Percentiles rank a stretch among this genome's conserved stretches.
These are phyloP conservation scores for Pythium monospermum DNA, from an alignment of 352 stramenopile species.

Conservation along the genomic window DNA sequence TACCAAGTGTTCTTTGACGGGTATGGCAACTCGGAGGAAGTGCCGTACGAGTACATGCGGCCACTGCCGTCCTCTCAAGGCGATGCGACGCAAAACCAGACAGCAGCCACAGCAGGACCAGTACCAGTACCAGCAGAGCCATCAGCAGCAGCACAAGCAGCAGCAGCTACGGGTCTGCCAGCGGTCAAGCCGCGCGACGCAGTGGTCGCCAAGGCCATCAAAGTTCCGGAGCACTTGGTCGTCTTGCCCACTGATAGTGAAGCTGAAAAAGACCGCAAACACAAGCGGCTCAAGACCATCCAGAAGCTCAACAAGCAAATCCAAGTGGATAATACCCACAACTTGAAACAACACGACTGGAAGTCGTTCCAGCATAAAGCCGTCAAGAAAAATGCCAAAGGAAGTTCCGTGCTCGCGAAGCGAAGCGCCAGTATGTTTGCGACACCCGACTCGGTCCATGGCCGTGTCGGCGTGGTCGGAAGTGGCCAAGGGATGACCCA, in stretches of 20 bases:
- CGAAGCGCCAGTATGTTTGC: slow-evolving; percentile 88
- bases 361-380: slow-evolving; percentile 82
- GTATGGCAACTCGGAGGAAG: slow-evolving; percentile 89
- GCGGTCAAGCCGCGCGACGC: slow-evolving; percentile 21
- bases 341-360: slow-evolving; percentile 83
- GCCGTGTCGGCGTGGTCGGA: slow-evolving; percentile 82
- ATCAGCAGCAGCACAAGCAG: slow-evolving; percentile 1
- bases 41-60: slow-evolving; percentile 86
- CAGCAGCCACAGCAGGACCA: not conserved
- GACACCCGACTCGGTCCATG: slow-evolving; percentile 75
- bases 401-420: slow-evolving; percentile 70
- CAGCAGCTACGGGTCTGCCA: too few species aligned
- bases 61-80: not conserved
- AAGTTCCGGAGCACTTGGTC: slow-evolving; percentile 83
- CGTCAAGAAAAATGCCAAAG: slow-evolving; percentile 63
- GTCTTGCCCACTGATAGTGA: slow-evolving; percentile 81
- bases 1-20: slow-evolving; percentile 85
- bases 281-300: slow-evolving; percentile 75
- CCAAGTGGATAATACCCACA: slow-evolving; percentile 77
- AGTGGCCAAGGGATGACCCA: slow-evolving; percentile 86
- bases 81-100: not conserved
- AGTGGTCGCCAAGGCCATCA: slow-evolving; percentile 63
- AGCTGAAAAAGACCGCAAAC: slow-evolving; percentile 82
- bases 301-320: slow-evolving; percentile 88
- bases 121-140: not conserved